A percentile compares a stretch with the other conserved stretches of the same genome.
Conservation (phyloP, 192 early-diverging fungal genomes). For the Gaertneriomyces sp. region DNA sequence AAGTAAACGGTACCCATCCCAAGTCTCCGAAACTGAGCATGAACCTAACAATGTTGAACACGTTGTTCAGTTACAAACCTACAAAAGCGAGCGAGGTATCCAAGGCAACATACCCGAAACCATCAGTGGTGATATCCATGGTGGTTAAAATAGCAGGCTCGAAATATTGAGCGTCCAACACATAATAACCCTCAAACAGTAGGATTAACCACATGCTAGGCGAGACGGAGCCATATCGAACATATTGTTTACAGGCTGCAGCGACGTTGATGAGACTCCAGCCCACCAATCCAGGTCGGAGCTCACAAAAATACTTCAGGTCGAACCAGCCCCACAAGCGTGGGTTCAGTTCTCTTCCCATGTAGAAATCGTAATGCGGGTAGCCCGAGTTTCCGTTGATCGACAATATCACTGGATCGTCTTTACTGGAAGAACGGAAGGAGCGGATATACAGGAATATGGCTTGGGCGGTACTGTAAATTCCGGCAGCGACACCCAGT, state of each 20-base stretch:
- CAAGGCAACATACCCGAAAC: slow-evolving; percentile 63
- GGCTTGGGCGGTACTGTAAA: slow-evolving; percentile 64
- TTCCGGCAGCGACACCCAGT: slow-evolving; percentile 63
- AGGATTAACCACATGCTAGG: slow-evolving; percentile 75
- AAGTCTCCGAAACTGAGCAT: slow-evolving; percentile 58
- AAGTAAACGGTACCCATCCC: slow-evolving; percentile 89
- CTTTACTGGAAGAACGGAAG: slow-evolving; percentile 49
- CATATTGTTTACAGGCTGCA: slow-evolving; percentile 75
- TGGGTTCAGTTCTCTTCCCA: slow-evolving; percentile 96
- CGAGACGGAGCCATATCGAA: slow-evolving; percentile 58
- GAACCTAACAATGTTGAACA: slow-evolving; percentile 23
- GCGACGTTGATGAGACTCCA: slow-evolving; percentile 80
- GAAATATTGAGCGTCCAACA: slow-evolving; percentile 78
- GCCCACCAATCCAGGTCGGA: slow-evolving; percentile 88
- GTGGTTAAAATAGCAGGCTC: slow-evolving; percentile 86
- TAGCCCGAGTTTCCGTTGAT: slow-evolving; percentile 90
- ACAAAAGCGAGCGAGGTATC: neutral
- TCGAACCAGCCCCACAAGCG: slow-evolving; percentile 63
- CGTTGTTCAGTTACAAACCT: neutral
- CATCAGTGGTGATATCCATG: slow-evolving; percentile 97
- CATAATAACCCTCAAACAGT: slow-evolving; percentile 77
- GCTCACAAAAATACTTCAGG: slow-evolving; percentile 91
- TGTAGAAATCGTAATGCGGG: slow-evolving; percentile 88
- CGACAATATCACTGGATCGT: slow-evolving; percentile 58
- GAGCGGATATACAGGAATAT: slow-evolving; percentile 63